Conservation (phyloP, 176 grass and related monocot genomes). For the Oryza glumipatula region DNA sequence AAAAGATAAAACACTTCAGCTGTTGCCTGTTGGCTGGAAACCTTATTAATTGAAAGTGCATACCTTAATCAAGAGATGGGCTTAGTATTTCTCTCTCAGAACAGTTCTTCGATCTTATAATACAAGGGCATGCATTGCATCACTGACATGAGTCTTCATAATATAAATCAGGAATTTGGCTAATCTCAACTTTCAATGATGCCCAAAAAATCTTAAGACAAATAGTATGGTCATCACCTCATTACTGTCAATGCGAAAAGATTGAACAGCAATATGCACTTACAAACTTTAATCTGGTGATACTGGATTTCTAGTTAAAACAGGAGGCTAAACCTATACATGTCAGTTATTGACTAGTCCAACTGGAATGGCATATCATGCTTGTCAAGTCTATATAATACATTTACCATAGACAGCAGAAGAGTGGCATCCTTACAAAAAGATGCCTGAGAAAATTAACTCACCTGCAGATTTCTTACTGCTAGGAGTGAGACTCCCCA, state of each 20-base stretch:
- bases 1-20: background rate
- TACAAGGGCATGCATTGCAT: background rate
- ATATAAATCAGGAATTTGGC: background rate
- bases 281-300: background rate
- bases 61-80: background rate
- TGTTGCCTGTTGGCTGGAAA: background rate
- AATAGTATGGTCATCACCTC: background rate
- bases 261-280: background rate
- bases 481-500: conserved; percentile 42
- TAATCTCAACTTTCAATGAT: background rate
- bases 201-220: background rate
- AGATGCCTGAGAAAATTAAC: background rate
- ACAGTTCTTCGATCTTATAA: background rate
- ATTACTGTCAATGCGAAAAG: background rate
- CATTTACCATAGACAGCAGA: background rate
- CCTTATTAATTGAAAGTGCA: background rate
- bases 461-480: conserved; percentile 67
- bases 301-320: conserved; percentile 7
- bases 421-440: background rate
- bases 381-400: conserved; percentile 5
- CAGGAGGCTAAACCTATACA: background rate
- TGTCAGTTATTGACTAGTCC: background rate
- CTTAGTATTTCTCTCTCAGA: background rate
- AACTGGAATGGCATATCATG: background rate
- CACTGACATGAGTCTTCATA: background rate